Evolutionary conservation across 2,329 filamentous ascomycete genomes (phyloP).

Genomic region (Exutisphaerella laricina): DNA sequence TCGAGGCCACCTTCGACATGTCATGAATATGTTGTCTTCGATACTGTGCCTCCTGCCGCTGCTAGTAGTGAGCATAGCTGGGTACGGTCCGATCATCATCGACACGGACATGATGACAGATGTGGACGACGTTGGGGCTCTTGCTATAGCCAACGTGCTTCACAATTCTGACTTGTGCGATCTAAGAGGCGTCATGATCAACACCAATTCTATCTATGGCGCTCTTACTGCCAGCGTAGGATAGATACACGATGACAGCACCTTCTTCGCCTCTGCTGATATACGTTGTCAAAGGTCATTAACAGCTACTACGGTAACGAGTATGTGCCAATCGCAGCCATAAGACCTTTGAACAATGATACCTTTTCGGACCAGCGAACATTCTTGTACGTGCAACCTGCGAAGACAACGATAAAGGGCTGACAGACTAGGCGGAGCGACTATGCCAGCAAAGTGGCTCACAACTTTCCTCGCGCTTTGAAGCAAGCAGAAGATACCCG

Average conservation of each 20-base stretch:
- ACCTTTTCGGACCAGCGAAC: slow-evolving; percentile 16
- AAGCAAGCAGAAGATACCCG: neutral
- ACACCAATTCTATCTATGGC: slow-evolving; percentile 19
- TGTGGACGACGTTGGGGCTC: slow-evolving; percentile 22
- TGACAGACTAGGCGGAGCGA: slow-evolving; percentile 12
- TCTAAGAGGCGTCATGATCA: slow-evolving; percentile 18
- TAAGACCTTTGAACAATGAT: slow-evolving; percentile 18
- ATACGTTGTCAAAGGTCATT: slow-evolving; percentile 1
- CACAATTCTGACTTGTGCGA: slow-evolving; percentile 20
- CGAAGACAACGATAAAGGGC: no score
- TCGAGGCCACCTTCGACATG: no score
- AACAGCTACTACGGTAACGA: slow-evolving; percentile 16
- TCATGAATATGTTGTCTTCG: no score
- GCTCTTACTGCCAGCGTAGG: slow-evolving; percentile 16
- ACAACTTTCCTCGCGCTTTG: slow-evolving; percentile 8
- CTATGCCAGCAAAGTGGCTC: slow-evolving; percentile 18
- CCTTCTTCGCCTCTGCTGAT: no score
- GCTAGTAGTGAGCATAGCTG: no score
- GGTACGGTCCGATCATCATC: no score
- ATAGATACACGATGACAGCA: no score
- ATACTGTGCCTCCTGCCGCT: no score
- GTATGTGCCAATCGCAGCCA: slow-evolving; percentile 17
- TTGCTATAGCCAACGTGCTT: slow-evolving; percentile 21
- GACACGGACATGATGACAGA: slow-evolving; percentile 22
- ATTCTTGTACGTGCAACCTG: slow-evolving; percentile 1